Evolutionary conservation across 2,329 filamentous ascomycete genomes (phyloP).

Genomic region (Cucurbitaria berberidis): DNA sequence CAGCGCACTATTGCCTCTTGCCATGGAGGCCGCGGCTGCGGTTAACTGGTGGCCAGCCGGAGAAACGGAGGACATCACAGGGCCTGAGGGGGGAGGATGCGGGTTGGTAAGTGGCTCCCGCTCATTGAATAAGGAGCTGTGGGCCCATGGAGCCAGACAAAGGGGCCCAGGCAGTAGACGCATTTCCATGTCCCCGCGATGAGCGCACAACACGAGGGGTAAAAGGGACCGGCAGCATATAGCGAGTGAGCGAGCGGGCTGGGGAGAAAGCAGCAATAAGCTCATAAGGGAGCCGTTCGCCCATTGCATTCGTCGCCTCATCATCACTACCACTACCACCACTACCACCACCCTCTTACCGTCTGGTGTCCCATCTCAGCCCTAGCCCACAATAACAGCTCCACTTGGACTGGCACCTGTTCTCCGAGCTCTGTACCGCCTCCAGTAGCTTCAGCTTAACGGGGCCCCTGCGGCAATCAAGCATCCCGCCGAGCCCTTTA

Average conservation of each 20-base stretch:
- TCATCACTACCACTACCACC: neutral
- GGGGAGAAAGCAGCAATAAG: no score
- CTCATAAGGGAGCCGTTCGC: slow-evolving; percentile 30
- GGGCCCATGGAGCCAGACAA: slow-evolving; percentile 43
- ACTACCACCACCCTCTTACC: neutral
- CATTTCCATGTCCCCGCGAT: slow-evolving; percentile 45
- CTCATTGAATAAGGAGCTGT: slow-evolving; percentile 17
- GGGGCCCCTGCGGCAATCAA: slow-evolving; percentile 37
- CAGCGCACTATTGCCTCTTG: slow-evolving; percentile 11
- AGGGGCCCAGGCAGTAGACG: slow-evolving; percentile 21
- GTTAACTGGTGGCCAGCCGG: slow-evolving; percentile 29
- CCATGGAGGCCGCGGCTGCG: slow-evolving; percentile 21
- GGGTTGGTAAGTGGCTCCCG: slow-evolving; percentile 24
- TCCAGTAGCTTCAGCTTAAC: slow-evolving; percentile 32
- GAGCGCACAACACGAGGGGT: slow-evolving; percentile 37
- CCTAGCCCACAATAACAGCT: slow-evolving; percentile 17
- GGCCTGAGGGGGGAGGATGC: slow-evolving; percentile 16
- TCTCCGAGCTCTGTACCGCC: slow-evolving; percentile 29
- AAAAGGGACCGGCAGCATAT: slow-evolving; percentile 15
- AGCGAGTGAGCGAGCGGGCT: no score
- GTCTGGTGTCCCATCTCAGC: neutral
- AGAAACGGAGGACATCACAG: slow-evolving; percentile 31
- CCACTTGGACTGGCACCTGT: slow-evolving; percentile 32
- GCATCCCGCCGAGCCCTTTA: slow-evolving; percentile 45
- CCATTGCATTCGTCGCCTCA: slow-evolving; percentile 5